Conservation (phyloP, 73 alveolate genomes). For the Paramecium primaurelia region DNA sequence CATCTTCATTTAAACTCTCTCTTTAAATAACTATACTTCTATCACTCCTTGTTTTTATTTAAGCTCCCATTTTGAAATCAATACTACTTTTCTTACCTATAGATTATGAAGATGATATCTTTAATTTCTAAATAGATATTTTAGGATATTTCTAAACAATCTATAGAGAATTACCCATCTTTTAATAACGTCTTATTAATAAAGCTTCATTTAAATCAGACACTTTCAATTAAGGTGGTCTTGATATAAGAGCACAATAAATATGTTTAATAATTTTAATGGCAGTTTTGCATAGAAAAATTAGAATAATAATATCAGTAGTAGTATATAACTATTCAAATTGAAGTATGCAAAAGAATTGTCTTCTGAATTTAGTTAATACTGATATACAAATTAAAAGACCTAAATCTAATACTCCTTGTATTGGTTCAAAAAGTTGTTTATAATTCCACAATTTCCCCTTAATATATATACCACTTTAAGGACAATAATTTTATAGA, state of each 20-base stretch:
- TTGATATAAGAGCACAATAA: neutral
- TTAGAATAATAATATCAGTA: neutral
- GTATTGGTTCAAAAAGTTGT: neutral
- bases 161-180: neutral
- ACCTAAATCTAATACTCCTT: neutral
- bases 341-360: neutral
- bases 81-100: neutral
- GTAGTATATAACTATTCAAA: neutral
- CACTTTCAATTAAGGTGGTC: neutral
- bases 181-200: neutral
- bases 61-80: neutral
- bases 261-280: neutral
- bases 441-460: neutral
- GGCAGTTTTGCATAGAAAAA: neutral
- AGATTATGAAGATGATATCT: neutral
- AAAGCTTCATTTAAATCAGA: neutral
- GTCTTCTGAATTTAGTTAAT: neutral
- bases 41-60: neutral
- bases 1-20: neutral
- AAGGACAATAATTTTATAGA: neutral
- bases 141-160: neutral
- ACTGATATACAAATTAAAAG: neutral
- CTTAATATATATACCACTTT: neutral
- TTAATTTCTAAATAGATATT: neutral
- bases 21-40: neutral